Evolutionary conservation across 2,329 filamentous ascomycete species (phyloP), one percentile per base, ranked within the genome.

Genomic region (Beauveria sp.): DNA sequence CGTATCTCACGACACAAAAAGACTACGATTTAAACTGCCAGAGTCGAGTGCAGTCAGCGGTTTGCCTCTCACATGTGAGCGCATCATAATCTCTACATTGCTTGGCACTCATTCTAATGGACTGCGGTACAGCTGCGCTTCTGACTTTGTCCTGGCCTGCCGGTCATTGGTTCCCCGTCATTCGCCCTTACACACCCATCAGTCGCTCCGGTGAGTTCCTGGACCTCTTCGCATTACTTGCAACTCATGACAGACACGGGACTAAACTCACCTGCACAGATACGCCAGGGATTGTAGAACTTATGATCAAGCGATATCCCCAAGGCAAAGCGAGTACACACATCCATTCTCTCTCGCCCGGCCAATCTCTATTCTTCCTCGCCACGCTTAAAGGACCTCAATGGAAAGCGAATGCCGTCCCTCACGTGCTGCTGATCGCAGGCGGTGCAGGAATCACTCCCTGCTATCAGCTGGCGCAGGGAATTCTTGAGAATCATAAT

Each of bases 361-460:
- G 52, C 2, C 38, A 43, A 7, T 18, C 22, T 12, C 40, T 54
- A 6, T 20, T 54, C 20, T 54, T 54, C 22, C 12, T 54, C 40
- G 52, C 20, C 12, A 9, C 38, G 1, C 12, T 54, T 16, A 42
- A 26, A 24, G 52, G 52, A 5, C 52, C 20, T 2, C 52, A 42
- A 16, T 54, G 52, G 81, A 79, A 75, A 24, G 74, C 81, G 31
- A 82, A 80, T 65, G 73, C 75, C 69, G 77, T 72, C 68, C 69
- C 68, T 3, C 78, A 83, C 64, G 72, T 91, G n/a, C 81, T 83
- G 3, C 77, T 90, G 45, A 82, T 91, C 49, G 88, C 88, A 0
- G 88, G 88, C 50, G 88, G 88, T 14, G 87, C 86, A 0, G 88
- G 88, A 20, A 89, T 91, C 65, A 90, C 88, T 0, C 88, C 88